A percentile compares a stretch with the other conserved stretches of the same genome.
These are phyloP conservation scores for Daldinia eschscholtzii DNA, from an alignment of 2,329 filamentous ascomycete species.

Conservation along the genomic window DNA sequence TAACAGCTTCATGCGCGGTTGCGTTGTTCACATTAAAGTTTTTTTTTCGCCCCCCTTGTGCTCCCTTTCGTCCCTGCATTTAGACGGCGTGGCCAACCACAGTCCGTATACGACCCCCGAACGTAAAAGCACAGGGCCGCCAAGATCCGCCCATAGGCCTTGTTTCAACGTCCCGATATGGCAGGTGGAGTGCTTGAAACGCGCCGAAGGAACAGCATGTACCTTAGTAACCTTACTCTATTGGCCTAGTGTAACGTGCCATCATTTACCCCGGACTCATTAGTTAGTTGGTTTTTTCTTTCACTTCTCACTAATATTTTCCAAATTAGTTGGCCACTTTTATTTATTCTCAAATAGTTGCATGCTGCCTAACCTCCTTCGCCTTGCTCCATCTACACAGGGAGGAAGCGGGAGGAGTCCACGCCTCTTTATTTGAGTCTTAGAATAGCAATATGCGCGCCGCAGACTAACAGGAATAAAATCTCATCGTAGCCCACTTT, in stretches of 20 bases:
- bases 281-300: neutral
- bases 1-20: slow-evolving; percentile 26
- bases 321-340: no score
- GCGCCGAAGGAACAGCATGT: slow-evolving; percentile 38
- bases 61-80: slow-evolving; percentile 40
- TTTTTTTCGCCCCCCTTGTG: slow-evolving; percentile 33
- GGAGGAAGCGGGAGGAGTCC: slow-evolving; percentile 11
- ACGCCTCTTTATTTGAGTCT: slow-evolving; percentile 8
- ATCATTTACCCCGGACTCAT: slow-evolving; percentile 43
- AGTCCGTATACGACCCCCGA: slow-evolving; percentile 1
- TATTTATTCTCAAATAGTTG: no score
- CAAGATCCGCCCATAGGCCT: slow-evolving; percentile 10
- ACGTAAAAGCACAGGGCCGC: slow-evolving; percentile 6
- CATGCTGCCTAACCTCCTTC: neutral
- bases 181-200: slow-evolving; percentile 51
- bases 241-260: slow-evolving; percentile 45
- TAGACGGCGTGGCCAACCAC: slow-evolving; percentile 43
- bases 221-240: slow-evolving; percentile 19
- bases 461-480: slow-evolving; percentile 7
- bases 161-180: slow-evolving; percentile 45
- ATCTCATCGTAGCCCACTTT: slow-evolving; percentile 5
- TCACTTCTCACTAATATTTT: neutral
- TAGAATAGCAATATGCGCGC: slow-evolving; percentile 11
- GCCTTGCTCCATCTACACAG: neutral
- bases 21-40: slow-evolving; percentile 30